Conservation (phyloP, 305 asterid species). For the Caryopteris hybrid region DNA sequence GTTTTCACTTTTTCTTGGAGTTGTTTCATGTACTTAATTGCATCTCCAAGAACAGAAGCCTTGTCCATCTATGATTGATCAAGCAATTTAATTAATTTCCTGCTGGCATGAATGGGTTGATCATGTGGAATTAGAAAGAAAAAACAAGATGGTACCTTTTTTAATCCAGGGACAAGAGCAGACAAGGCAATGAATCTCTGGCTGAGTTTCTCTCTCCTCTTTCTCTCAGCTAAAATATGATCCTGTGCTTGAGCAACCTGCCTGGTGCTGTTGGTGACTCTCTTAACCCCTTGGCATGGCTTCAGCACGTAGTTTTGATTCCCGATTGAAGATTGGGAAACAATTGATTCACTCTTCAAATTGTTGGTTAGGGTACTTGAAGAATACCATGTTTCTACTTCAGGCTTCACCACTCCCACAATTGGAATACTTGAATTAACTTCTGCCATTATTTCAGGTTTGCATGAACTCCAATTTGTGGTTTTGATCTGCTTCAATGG, state of each 20-base stretch:
- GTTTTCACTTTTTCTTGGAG: slow-evolving; percentile 54
- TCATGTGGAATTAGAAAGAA: too few species aligned
- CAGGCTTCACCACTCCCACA: slow-evolving; percentile 32
- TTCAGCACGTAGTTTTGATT: slow-evolving; percentile 28
- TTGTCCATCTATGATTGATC: slow-evolving; percentile 51
- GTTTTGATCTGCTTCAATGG: slow-evolving; percentile 34
- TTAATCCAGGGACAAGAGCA: slow-evolving; percentile 79
- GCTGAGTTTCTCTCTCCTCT: slow-evolving; percentile 78
- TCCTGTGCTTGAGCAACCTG: slow-evolving; percentile 53
- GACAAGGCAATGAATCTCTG: slow-evolving; percentile 81
- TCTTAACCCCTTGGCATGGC: slow-evolving; percentile 44
- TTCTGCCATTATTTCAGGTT: slow-evolving; percentile 16
- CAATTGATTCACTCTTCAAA: slow-evolving; percentile 25
- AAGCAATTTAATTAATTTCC: too few species aligned
- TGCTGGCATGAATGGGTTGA: too few species aligned
- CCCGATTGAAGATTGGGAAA: slow-evolving; percentile 16
- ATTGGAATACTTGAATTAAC: slow-evolving; percentile 7
- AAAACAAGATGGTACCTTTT: too few species aligned
- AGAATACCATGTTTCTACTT: slow-evolving; percentile 40
- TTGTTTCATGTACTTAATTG: slow-evolving; percentile 52
- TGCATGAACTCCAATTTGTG: slow-evolving; percentile 25
- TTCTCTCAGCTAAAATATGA: slow-evolving; percentile 82
- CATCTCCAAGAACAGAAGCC: slow-evolving; percentile 64
- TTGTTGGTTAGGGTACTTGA: slow-evolving; percentile 1
- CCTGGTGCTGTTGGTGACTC: slow-evolving; percentile 22